Conservation (phyloP, 768 basidiomycete genomes). For the Lentinula raphanica region DNA sequence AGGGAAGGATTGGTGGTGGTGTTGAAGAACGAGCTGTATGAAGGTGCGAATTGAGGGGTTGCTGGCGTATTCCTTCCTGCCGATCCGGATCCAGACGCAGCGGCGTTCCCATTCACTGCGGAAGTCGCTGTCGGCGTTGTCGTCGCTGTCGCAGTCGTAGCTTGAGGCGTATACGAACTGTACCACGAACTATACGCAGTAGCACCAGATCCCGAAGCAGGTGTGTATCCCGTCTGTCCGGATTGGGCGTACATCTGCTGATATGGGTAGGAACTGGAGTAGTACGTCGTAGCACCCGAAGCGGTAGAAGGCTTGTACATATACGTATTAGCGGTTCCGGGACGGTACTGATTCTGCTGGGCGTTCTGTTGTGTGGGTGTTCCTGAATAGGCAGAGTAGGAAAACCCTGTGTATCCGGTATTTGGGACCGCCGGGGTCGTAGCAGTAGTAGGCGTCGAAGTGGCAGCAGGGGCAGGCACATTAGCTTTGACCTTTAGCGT, state of each 20-base stretch:
- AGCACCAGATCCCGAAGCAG: not conserved
- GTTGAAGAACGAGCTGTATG: slow-evolving; percentile 6
- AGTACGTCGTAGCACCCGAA: slow-evolving; percentile 1
- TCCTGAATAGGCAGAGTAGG: slow-evolving; percentile 27
- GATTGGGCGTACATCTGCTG: not conserved
- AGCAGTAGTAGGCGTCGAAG: slow-evolving; percentile 16
- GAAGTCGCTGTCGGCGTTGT: slow-evolving; percentile 14
- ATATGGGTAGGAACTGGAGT: not conserved
- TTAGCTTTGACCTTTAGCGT: slow-evolving; percentile 58
- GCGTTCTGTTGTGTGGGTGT: slow-evolving; percentile 13
- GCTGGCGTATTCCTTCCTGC: slow-evolving; percentile 32
- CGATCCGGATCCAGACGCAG: slow-evolving; percentile 14
- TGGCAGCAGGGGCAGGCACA: slow-evolving; percentile 16
- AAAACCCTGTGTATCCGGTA: slow-evolving; percentile 7
- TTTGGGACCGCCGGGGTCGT: slow-evolving; percentile 8
- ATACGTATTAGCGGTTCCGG: slow-evolving; percentile 4
- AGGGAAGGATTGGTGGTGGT: slow-evolving; percentile 11
- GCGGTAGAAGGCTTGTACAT: slow-evolving; percentile 2
- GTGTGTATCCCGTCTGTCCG: not conserved
- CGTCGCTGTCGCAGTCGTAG: slow-evolving; percentile 16
- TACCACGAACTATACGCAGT: slow-evolving; percentile 17
- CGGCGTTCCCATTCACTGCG: slow-evolving; percentile 14
- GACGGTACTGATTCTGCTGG: slow-evolving; percentile 1
- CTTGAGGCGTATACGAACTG: slow-evolving; percentile 29
- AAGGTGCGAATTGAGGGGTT: slow-evolving; percentile 17